Base-by-base conservation (phyloP, 2,329 filamentous ascomycete species). In the Acrocalymma vagum region DNA sequence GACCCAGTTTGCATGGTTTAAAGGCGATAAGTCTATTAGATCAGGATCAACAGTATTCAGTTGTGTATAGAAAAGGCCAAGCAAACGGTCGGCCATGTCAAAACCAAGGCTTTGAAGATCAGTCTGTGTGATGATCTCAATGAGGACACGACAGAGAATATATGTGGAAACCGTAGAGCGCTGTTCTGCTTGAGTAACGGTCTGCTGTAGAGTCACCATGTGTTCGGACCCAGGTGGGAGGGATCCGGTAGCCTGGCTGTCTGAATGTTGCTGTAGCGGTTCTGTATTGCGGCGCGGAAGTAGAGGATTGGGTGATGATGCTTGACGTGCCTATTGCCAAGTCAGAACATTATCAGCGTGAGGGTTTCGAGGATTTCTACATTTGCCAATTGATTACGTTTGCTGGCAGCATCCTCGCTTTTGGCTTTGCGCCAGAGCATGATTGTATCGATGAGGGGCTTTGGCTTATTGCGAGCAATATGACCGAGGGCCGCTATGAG, bases 381-480 rank as follows among this genome's bases (percentile, higher is more conserved):
- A 47, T 60, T 63, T 30, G 59, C 62, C 23, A 70, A 44, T 45
- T 62, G 61, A 4, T 54, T 42, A 11, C 65, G 60, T 27, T 65
- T 58, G 20, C 58, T 62, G 29, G 70, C 69, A 18, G 92, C 91
- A 15, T 87, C 85, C 70, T 97, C 93, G 52, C 91, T 95, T 74
- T 97, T 97, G 52, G 84, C 89, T 71, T 96, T 97, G 40, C 94
- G 85, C 94, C 94, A 99, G 21, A 95, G 81, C 90, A 99, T 99
- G 69, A 99, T 91, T 14, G 90, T 92, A 70, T 99, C 94, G 60
- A 99, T 96, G 35, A 99, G 74, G 5, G 91, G 89, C 66, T 95
- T 97, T 5, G 95, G 95, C 64, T 95, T 95, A 54, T 92, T 88
- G 44, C 90, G 88, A 37, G 93, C 90, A 62, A 99, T 96, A 66